Conservation (phyloP, 2,329 filamentous ascomycete species). For the Arthrobotrys pseudoclavata region DNA sequence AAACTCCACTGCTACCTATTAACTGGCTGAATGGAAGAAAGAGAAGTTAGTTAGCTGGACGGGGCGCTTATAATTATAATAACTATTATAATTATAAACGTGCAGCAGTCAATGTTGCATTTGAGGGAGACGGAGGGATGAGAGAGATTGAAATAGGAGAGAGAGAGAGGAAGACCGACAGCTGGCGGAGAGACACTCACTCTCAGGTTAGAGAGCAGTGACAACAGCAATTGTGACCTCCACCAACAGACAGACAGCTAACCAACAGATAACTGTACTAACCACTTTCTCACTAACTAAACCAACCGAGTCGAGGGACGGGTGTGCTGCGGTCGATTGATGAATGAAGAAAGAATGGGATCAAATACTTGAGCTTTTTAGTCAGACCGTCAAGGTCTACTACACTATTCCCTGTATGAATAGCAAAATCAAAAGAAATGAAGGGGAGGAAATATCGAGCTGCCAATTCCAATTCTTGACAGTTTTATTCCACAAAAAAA, state of each 20-base stretch:
- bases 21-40: no score
- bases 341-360: slow-evolving; percentile 19
- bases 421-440: slow-evolving; percentile 6
- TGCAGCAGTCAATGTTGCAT: background rate
- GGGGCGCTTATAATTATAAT: no score
- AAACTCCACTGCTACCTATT: no score
- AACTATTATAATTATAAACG: no score
- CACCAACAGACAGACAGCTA: background rate
- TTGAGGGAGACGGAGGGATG: background rate
- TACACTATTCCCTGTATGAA: background rate
- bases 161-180: slow-evolving; percentile 13
- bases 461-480: slow-evolving; percentile 32
- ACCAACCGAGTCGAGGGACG: background rate
- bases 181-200: slow-evolving; percentile 13
- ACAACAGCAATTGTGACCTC: background rate
- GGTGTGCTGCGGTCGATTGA: background rate
- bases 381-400: slow-evolving; percentile 6
- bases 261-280: background rate
- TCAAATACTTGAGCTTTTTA: slow-evolving; percentile 5
- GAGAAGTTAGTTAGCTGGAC: no score
- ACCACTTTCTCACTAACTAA: background rate
- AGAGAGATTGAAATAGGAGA: background rate
- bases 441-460: slow-evolving; percentile 22
- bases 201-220: slow-evolving; percentile 1
- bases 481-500: background rate